Percentiles rank a stretch among this genome's conserved stretches.
phyloP scores from a whole-genome alignment of 768 basidiomycete genomes.

The Cytidiella melzeri region DNA sequence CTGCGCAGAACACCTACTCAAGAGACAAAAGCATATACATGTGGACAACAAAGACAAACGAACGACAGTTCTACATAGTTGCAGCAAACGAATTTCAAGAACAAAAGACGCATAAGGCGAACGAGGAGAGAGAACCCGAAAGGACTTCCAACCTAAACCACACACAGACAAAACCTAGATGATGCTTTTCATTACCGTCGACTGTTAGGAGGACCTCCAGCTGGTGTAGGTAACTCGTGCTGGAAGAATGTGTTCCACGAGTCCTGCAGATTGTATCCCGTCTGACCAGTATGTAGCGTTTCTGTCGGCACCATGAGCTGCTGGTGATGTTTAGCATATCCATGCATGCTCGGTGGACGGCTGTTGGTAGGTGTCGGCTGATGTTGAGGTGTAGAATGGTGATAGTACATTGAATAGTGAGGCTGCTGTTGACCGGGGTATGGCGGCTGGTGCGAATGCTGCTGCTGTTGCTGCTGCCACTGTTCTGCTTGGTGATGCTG shows the following conservation, averaged over 20 bases:
- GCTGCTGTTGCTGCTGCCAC: conserved; percentile 1
- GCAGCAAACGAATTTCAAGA: too few relatives aligned
- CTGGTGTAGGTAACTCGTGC: conserved; percentile 22
- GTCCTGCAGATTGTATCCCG: conserved; percentile 51
- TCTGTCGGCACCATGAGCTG: conserved; percentile 13
- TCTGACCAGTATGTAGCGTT: conserved; percentile 40
- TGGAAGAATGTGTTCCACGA: conserved; percentile 68
- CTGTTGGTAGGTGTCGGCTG: background rate
- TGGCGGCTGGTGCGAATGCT: too few relatives aligned
- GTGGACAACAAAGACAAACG: background rate
- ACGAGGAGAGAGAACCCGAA: background rate
- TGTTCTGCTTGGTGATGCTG: conserved; percentile 7
- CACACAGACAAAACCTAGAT: background rate
- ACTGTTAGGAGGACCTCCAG: too few relatives aligned
- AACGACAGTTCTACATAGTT: background rate
- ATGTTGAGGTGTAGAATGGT: conserved; percentile 1
- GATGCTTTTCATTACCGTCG: background rate
- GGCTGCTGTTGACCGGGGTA: too few relatives aligned
- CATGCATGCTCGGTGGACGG: conserved; percentile 2
- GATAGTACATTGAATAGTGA: too few relatives aligned
- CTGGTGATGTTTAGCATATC: background rate
- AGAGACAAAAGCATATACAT: too few relatives aligned
- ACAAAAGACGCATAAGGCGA: background rate
- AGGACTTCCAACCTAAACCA: background rate
- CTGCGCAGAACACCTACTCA: too few relatives aligned